phyloP scores from a whole-genome alignment of 306 rosid species.

The Quercus glauca region DNA sequence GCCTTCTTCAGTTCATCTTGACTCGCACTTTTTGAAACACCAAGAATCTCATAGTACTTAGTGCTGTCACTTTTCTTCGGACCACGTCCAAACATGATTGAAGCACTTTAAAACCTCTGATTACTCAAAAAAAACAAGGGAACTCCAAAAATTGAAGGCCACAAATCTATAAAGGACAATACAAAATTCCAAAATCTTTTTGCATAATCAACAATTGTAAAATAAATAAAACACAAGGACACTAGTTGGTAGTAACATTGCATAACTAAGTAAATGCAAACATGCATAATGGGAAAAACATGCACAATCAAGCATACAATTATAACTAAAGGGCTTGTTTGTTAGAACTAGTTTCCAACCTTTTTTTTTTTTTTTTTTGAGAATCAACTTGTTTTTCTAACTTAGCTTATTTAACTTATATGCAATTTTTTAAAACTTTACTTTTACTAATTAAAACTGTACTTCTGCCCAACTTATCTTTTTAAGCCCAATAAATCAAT shows the following conservation, averaged over 20 bases:
- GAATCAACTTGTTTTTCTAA: too few species aligned
- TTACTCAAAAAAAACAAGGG: background rate
- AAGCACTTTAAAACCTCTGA: background rate
- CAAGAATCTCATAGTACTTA: conserved; percentile 67
- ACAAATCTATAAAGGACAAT: background rate
- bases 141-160: conserved; percentile 3
- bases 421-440: too few species aligned
- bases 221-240: background rate
- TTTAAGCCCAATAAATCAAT: too few species aligned
- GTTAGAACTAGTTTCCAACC: too few species aligned
- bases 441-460: too few species aligned
- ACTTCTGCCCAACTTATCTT: too few species aligned
- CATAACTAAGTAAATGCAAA: background rate
- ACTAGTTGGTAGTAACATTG: background rate
- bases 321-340: background rate
- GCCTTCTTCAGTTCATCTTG: conserved; percentile 81
- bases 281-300: background rate
- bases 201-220: too few species aligned
- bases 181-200: background rate
- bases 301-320: background rate
- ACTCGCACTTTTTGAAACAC: conserved; percentile 59
- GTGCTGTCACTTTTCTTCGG: conserved; percentile 62
- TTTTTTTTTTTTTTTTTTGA: too few species aligned
- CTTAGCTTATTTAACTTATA: too few species aligned
- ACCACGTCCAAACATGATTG: conserved; percentile 70